phyloP scores from a whole-genome alignment of 2,329 filamentous ascomycete genomes.

The Alternaria sp. region DNA sequence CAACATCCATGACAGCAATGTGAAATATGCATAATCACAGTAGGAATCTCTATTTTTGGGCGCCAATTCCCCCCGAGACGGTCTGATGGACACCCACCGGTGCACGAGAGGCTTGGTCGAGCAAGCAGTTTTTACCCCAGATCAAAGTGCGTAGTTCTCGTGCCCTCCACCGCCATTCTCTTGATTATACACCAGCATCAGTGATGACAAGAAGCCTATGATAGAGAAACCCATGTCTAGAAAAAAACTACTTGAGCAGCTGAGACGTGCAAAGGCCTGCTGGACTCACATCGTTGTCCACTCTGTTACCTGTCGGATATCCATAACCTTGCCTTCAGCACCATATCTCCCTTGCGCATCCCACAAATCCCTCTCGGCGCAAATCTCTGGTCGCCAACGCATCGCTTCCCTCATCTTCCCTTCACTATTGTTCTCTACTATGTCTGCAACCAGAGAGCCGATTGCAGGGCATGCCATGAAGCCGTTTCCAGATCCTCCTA shows the following conservation, averaged over 20 bases:
- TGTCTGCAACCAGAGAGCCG: conserved; percentile 58
- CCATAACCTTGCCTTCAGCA: conserved; percentile 56
- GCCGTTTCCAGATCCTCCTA: conserved; percentile 61
- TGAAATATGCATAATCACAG: neutral
- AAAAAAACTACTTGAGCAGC: neutral
- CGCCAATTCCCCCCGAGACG: neutral
- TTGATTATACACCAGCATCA: neutral
- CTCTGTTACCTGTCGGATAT: conserved; percentile 51
- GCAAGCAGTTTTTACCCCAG: neutral
- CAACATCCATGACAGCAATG: neutral
- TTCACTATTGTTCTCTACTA: conserved; percentile 51
- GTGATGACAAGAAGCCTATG: neutral
- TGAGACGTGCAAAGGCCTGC: neutral
- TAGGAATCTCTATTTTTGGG: conserved; percentile 5
- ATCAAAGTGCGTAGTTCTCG: neutral
- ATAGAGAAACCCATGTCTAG: neutral
- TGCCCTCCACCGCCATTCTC: neutral
- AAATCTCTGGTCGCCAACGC: conserved; percentile 61
- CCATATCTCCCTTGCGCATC: conserved; percentile 58
- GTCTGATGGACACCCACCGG: neutral
- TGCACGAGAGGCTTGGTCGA: neutral
- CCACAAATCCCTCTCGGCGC: conserved; percentile 55
- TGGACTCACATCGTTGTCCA: conserved; percentile 24
- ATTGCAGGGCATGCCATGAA: conserved; percentile 62
- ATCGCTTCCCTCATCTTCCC: conserved; percentile 52